Percentiles rank a stretch among this genome's conserved stretches.
Evolutionary conservation across 2,329 filamentous ascomycete genomes (phyloP).

Genomic region (Verticillium albo-atrum): DNA sequence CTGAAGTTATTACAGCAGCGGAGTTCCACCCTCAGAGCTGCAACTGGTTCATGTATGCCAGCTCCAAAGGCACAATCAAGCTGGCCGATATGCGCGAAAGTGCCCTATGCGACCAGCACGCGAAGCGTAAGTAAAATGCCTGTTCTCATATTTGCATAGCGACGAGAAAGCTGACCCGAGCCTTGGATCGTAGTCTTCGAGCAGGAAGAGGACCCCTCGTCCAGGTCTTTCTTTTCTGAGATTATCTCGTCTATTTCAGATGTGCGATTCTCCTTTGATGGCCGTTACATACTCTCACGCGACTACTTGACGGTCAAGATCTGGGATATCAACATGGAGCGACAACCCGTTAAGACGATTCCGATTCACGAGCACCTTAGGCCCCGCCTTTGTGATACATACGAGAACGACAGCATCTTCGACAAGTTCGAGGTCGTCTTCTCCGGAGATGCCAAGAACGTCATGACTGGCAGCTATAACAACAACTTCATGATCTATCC

Average conservation of each 20-base stretch:
- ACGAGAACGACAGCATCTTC: constrained; percentile 99
- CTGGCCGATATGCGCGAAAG: constrained; percentile 97
- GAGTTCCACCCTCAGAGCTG: constrained; percentile 97
- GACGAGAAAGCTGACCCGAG: neutral
- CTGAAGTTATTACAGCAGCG: constrained; percentile 96
- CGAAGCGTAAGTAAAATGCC: constrained; percentile 67
- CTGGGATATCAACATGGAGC: constrained; percentile 99
- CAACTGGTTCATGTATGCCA: constrained; percentile 99
- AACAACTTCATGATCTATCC: constrained; percentile 99
- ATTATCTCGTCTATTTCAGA: constrained; percentile 99
- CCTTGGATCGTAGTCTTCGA: constrained; percentile 70
- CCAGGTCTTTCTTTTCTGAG: constrained; percentile 98
- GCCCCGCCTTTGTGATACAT: constrained; percentile 92
- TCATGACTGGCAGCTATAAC: constrained; percentile 99
- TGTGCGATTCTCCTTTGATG: constrained; percentile 94
- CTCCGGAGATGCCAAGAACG: constrained; percentile 95
- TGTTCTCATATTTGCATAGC: neutral
- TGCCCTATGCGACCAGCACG: constrained; percentile 90
- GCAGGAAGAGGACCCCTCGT: constrained; percentile 94
- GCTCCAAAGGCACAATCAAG: constrained; percentile 98
- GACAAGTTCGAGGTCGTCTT: constrained; percentile 99
- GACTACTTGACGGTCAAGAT: constrained; percentile 99
- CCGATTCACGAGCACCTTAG: constrained; percentile 97
- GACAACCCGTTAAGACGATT: constrained; percentile 95
- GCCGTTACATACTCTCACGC: constrained; percentile 92